Conservation (phyloP, 257 asterid species). For the Parsonsia alboflavescens region DNA sequence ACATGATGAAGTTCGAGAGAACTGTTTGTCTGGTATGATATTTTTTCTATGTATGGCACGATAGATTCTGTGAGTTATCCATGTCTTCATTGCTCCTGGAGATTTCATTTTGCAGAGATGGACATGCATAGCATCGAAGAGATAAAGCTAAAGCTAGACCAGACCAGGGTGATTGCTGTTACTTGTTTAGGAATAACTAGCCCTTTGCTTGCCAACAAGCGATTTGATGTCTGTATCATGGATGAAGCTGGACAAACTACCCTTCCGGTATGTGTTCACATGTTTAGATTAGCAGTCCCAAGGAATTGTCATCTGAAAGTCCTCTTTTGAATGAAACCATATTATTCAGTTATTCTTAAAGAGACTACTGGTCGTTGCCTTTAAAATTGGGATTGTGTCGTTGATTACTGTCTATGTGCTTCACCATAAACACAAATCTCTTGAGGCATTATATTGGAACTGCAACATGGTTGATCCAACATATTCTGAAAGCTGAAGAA, state of each 20-base stretch:
- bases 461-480: neutral
- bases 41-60: constrained; percentile 10
- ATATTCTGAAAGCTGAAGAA: neutral
- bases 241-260: constrained; percentile 99
- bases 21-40: constrained; percentile 71
- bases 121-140: constrained; percentile 51
- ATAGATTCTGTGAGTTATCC: constrained; percentile 11
- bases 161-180: constrained; percentile 71
- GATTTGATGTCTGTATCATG: constrained; percentile 94
- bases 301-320: neutral
- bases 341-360: neutral
- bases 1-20: constrained; percentile 66
- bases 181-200: constrained; percentile 93
- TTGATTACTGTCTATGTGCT: neutral
- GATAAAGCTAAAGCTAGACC: constrained; percentile 62
- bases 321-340: neutral
- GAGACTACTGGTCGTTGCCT: neutral
- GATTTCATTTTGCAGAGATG: constrained; percentile 43
- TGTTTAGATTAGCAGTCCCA: neutral
- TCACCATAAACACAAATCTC: neutral
- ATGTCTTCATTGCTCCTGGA: constrained; percentile 14
- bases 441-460: neutral
- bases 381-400: neutral
- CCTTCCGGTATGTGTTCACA: constrained; percentile 57
- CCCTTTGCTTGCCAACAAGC: constrained; percentile 79